phyloP scores from a whole-genome alignment of 192 early-diverging fungal species.

The Diversispora epigaea region DNA sequence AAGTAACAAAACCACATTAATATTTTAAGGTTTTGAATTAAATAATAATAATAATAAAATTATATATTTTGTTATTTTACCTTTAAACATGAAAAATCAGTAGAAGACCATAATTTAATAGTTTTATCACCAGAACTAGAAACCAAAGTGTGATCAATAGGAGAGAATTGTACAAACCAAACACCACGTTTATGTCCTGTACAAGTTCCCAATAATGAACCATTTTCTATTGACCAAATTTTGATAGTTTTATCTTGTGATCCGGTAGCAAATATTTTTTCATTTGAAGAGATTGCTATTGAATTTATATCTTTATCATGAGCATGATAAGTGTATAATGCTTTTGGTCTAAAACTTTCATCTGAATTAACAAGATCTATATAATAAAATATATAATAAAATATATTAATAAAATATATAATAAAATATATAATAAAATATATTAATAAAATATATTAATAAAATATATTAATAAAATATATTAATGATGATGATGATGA shows the following conservation, averaged over 20 bases:
- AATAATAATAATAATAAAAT: neutral
- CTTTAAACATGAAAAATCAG: conserved; percentile 85
- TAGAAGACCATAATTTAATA: conserved; percentile 91
- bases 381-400: neutral
- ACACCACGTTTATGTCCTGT: conserved; percentile 94
- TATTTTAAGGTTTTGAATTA: neutral
- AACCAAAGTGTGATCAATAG: conserved; percentile 91
- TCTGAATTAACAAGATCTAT: neutral
- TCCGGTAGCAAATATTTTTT: conserved; percentile 88
- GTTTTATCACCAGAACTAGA: conserved; percentile 93
- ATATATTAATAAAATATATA: neutral
- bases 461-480: too few species aligned
- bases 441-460: neutral
- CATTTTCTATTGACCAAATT: conserved; percentile 84
- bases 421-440: neutral
- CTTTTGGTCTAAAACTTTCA: conserved; percentile 47
- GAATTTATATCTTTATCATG: conserved; percentile 98
- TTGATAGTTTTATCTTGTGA: conserved; percentile 96
- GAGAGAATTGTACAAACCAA: conserved; percentile 92
- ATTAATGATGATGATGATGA: too few species aligned
- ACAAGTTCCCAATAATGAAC: conserved; percentile 73
- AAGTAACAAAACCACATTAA: neutral
- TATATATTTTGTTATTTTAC: conserved; percentile 30
- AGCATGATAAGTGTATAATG: conserved; percentile 87
- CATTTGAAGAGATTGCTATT: conserved; percentile 86